Base-by-base conservation (phyloP, 176 grass and related monocot genomes). In the Lolium multiflorum region DNA sequence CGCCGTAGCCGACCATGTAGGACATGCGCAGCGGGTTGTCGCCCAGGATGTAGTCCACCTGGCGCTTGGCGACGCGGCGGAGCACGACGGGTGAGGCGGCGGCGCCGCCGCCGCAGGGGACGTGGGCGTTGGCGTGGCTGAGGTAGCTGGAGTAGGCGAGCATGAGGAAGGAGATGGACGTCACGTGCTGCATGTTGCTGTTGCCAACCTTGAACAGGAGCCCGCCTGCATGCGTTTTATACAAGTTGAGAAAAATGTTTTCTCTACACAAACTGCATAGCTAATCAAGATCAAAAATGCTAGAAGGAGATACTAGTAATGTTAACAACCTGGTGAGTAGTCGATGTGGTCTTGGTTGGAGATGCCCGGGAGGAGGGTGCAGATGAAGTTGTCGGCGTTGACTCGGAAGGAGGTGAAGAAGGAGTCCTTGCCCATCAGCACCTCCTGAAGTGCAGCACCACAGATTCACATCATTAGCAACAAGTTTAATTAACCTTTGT, bases 131-230 rank as follows among this genome's bases (percentile, higher is more conserved):
- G 85, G 95, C 95, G 82, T 97, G 95, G 91, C 92, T 97, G 51
- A 95, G 89, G 85, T 98, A 98, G 70, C 81, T 98, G 35, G 95
- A 91, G 87, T 98, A 95, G 55, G 91, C 89, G n/a, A 98, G 93
- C 24, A 98, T 85, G 3, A 98, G 91, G 89, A 98, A 98, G 9
- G 95, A 98, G 80, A 98, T 85, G 35, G 95, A 84, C 28, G 95
- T 98, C 37, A 98, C 95, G 91, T 98, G 95, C 89, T 98, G 95
- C 95, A 98, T 98, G 87, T 98, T 98, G 91, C 95, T 98, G 41
- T 94, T 92, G 73, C 95, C 95, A 1, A 93, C 87, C 87, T 98
- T 98, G 76, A 93, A 98, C 59, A 98, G 62, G 4, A 98, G 86
- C 0, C 95, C 95, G 9, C 95, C 92, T 94, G 88, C 66, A 26